Evolutionary conservation across 139 green algal species (phyloP), one percentile per base, ranked within the genome.

Genomic region (Picochlorum sp.): DNA sequence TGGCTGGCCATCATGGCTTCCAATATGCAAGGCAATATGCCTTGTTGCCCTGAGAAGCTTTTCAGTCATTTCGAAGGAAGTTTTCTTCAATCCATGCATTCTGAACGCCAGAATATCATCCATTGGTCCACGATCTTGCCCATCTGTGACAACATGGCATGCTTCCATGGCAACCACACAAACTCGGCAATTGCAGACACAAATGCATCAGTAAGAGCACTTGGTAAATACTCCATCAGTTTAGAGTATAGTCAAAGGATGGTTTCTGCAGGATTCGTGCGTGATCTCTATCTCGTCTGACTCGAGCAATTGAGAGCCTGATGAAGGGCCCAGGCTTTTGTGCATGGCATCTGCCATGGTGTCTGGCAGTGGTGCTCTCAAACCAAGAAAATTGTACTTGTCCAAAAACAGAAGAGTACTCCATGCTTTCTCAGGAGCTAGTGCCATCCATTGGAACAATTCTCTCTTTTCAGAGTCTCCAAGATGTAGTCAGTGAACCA

Each of bases 331-430:
- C 70, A 4, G 75, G 71, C 3, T 37, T 28, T 34, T 72, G 54
- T 2, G 57, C 7, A 79, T 62, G 23, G 51, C 23, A 10, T 60
- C 45, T 23, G 32, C 50, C 55, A 81, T 28, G 6, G 58, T 60
- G 49, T 51, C 57, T 18, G 66, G 62, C 47, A 81, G 24, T 16
- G 16, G 4, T 18, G 75, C 77, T 32, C 45, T 54, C 56, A 92
- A 57, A 9, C 83, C 89, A 18, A 82, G 75, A 59, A 81, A 92
- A 75, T 96, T 95, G 83, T 70, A 77, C 38, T 67, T 72, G 60
- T 95, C 90, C 15, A 78, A 73, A 72, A 88, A 95, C 54, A 96
- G 77, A 64, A 96, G 79, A 21, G 81, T 76, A 73, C 90, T 74
- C 86, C 87, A 96, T 70, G 82, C 88, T 50, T 64, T 65, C 28